Conservation (phyloP, 2,329 filamentous ascomycete species). For the Hypocrella siamensis region DNA sequence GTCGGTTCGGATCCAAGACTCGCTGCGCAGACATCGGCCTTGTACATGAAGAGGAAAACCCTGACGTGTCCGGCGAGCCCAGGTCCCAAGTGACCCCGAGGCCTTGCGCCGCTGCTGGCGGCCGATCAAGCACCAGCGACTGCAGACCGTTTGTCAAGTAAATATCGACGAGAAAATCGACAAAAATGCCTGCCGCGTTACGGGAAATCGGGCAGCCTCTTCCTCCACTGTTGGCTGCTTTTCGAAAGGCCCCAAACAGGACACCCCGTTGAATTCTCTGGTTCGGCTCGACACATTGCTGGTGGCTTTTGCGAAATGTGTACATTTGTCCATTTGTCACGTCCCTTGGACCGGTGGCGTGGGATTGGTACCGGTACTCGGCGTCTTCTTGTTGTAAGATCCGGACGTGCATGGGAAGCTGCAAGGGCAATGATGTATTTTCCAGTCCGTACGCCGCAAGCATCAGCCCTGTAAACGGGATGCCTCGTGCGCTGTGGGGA, state of each 20-base stretch:
- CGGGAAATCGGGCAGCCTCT: not conserved
- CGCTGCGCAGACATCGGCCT: not conserved
- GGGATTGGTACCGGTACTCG: too few species aligned
- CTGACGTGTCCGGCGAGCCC: not conserved
- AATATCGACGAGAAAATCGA: not conserved
- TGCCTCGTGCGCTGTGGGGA: not conserved
- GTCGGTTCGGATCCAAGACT: not conserved
- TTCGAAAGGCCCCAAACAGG: not conserved
- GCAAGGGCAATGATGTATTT: not conserved
- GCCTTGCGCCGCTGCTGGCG: not conserved
- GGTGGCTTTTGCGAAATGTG: not conserved
- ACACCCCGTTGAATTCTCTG: not conserved
- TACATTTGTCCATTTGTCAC: not conserved
- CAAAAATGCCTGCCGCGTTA: not conserved
- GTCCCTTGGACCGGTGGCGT: not conserved
- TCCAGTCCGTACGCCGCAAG: not conserved
- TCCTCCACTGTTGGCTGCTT: too few species aligned
- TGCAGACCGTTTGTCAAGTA: not conserved
- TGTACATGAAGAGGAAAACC: not conserved
- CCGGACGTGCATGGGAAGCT: not conserved
- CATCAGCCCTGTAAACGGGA: not conserved
- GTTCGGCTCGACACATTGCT: not conserved
- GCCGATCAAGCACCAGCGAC: not conserved
- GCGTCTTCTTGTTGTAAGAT: not conserved
- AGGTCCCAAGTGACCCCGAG: not conserved